Evolutionary conservation across 306 rosid genomes (phyloP), one percentile per base, ranked within the genome.

Genomic region (Trichosanthes cucumerina): DNA sequence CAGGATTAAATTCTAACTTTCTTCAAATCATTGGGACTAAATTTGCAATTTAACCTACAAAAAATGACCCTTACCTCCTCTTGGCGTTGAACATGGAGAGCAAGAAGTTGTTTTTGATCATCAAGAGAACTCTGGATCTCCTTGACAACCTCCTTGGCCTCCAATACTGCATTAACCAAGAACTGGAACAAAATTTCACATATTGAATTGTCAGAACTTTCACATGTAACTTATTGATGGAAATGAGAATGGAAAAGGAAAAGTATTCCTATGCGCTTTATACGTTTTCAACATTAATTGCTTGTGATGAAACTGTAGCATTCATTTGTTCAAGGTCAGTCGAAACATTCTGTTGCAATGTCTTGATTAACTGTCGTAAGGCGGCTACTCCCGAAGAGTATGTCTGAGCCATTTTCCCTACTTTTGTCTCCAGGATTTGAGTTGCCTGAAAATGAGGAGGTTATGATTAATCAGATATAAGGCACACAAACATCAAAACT

Each of bases 101-200:
- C 86, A 83, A 92, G 58, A 9, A 90, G 31, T 66, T 92, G 90
- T 43, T 89, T 90, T 84, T 94, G 93, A 81, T 88, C 97, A 82
- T 84, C 85, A 80, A 94, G 88, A 83, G 91, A 88, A 81, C 79
- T 80, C 72, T 87, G 93, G 60, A 92, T 88, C 82, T 84, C 78
- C 79, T 84, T 77, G 36, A 90, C 76, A 80, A 89, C 96, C 76
- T 86, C 92, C 21, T 84, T 85, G 75, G 91, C 97, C 80, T 94
- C 97, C 60, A 24, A 84, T 82, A 86, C 91, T 21, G 86, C 91
- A 82, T 87, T 81, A 71, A 75, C 87, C 63, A 94, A 88, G 83
- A 92, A 90, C 98, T 94, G 82, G 13, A 15, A 85, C 78, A 78
- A 79, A 57, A 53, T 71, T 82, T 80, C 70, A 60, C 36, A 33